phyloP scores from a whole-genome alignment of 805 yeast species.

The Hanseniaspora pseudoguilliermondii region DNA sequence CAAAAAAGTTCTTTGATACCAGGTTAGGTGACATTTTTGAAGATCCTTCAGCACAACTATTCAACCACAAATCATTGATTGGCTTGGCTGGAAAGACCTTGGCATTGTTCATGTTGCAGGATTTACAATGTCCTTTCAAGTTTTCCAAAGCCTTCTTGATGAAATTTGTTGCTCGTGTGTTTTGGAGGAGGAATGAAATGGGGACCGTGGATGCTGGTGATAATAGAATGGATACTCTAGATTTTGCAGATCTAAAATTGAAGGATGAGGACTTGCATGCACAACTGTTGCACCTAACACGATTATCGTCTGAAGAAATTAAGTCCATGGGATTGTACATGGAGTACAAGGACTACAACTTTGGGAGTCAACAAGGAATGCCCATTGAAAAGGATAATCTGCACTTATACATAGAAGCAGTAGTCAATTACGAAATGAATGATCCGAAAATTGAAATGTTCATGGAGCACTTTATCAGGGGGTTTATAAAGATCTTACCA shows the following conservation, averaged over 20 bases:
- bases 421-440: constrained; percentile 71
- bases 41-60: background rate
- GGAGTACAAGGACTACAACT: constrained; percentile 39
- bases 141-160: background rate
- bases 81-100: constrained; percentile 6
- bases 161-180: background rate
- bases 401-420: constrained; percentile 58
- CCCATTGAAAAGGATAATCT: constrained; percentile 51
- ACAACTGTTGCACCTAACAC: constrained; percentile 44
- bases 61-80: background rate
- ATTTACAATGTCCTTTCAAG: constrained; percentile 1
- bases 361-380: constrained; percentile 44
- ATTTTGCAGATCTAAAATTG: background rate
- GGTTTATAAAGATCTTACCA: constrained; percentile 55
- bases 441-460: constrained; percentile 42
- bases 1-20: background rate
- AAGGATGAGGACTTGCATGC: constrained; percentile 44
- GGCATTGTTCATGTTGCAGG: background rate
- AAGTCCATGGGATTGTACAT: constrained; percentile 48
- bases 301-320: constrained; percentile 32
- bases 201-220: background rate
- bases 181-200: background rate
- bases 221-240: background rate
- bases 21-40: background rate
- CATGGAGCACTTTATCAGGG: constrained; percentile 43